phyloP scores from a whole-genome alignment of 1,284 basidiomycete species.

The Afroboletus lepidellus region DNA sequence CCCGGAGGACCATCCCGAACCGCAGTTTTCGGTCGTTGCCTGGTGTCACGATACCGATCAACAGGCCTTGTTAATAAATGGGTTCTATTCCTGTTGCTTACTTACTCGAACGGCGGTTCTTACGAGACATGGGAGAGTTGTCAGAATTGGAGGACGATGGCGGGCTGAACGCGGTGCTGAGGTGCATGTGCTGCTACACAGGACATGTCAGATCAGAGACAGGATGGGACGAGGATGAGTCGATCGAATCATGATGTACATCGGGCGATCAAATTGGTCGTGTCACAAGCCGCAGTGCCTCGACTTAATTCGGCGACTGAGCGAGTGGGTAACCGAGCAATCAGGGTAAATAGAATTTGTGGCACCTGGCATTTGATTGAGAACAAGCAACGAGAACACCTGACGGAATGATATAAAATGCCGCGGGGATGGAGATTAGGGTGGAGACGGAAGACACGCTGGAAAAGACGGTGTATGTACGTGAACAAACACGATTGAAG shows the following conservation, averaged over 20 bases:
- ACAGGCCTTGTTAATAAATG: slow-evolving; percentile 3
- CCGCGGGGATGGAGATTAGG: slow-evolving; percentile 35
- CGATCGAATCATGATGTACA: slow-evolving; percentile 28
- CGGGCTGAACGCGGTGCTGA: background rate
- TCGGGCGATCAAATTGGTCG: slow-evolving; percentile 24
- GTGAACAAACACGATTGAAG: slow-evolving; percentile 34
- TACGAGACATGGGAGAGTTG: slow-evolving; percentile 2
- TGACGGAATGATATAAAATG: slow-evolving; percentile 21
- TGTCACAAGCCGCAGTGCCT: slow-evolving; percentile 27
- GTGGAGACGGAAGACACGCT: slow-evolving; percentile 34
- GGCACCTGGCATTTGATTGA: slow-evolving; percentile 17
- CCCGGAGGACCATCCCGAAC: slow-evolving; percentile 18
- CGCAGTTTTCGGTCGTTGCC: slow-evolving; percentile 4
- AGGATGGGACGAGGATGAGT: slow-evolving; percentile 18
- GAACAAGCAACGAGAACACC: slow-evolving; percentile 13
- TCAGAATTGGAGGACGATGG: slow-evolving; percentile 6
- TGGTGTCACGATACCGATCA: slow-evolving; percentile 10
- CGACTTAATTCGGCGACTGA: slow-evolving; percentile 18
- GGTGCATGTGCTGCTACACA: slow-evolving; percentile 27
- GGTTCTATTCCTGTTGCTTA: slow-evolving; percentile 9
- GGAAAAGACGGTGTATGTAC: slow-evolving; percentile 33
- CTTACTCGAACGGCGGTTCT: slow-evolving; percentile 3
- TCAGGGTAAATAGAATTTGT: slow-evolving; percentile 5
- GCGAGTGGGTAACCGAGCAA: slow-evolving; percentile 6
- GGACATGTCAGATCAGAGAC: slow-evolving; percentile 24